A percentile compares a stretch with the other conserved stretches of the same genome.
Conservation (phyloP, 257 asterid genomes). For the Penstemon barbatus region DNA sequence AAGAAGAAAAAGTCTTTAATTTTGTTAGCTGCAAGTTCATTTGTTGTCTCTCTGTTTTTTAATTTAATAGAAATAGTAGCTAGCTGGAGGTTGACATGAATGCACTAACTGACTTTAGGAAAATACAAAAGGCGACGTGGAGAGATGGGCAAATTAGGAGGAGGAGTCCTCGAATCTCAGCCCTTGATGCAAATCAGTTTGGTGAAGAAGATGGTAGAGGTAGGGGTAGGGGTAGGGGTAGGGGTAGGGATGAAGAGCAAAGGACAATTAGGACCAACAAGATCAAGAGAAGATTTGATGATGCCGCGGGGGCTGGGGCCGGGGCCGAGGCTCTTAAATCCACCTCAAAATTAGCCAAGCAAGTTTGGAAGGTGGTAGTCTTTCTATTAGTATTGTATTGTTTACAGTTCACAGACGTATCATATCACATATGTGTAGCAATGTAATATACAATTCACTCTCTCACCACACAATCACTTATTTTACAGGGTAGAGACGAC, state of each 20-base stretch:
- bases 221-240: slow-evolving; percentile 27
- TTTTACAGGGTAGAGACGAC: slow-evolving; percentile 42
- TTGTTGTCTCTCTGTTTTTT: no score
- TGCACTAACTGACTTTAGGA: background rate
- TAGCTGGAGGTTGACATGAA: no score
- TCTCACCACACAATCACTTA: no score
- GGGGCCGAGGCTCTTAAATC: slow-evolving; percentile 1
- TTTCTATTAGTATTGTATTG: background rate
- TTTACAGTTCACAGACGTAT: no score
- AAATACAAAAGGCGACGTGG: slow-evolving; percentile 18
- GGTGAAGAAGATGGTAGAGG: slow-evolving; percentile 19
- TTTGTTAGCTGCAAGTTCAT: no score
- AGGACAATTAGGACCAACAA: slow-evolving; percentile 26
- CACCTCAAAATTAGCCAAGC: slow-evolving; percentile 40
- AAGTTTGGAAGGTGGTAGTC: slow-evolving; percentile 48
- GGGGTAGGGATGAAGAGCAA: slow-evolving; percentile 27
- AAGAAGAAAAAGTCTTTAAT: no score
- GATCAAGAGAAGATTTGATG: slow-evolving; percentile 45
- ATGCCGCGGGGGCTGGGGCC: background rate
- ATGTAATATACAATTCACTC: background rate
- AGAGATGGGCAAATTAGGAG: slow-evolving; percentile 41
- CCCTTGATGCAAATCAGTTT: slow-evolving; percentile 31
- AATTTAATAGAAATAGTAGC: no score
- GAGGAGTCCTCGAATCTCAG: slow-evolving; percentile 58
- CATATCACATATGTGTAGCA: background rate